phyloP scores from a whole-genome alignment of 345 rosid species.

The Brassica cretica region DNA sequence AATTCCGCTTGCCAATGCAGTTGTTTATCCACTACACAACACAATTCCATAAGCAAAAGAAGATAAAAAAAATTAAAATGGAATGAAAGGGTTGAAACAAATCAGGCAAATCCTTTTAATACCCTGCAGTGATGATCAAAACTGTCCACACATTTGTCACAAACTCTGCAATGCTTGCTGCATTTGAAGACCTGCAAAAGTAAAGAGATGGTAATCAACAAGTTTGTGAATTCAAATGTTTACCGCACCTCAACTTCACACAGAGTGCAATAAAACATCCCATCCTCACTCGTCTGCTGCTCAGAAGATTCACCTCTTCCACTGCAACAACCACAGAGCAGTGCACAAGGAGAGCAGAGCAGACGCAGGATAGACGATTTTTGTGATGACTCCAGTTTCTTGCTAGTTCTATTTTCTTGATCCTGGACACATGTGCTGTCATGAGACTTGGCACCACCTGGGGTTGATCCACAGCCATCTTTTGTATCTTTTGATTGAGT shows the following conservation, averaged over 20 bases:
- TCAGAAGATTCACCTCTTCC: conserved; percentile 62
- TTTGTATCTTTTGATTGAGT: conserved; percentile 50
- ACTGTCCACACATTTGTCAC: conserved; percentile 89
- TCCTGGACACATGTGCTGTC: conserved; percentile 51
- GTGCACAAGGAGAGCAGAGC: conserved; percentile 67
- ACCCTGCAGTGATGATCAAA: conserved; percentile 99
- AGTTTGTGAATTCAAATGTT: not conserved
- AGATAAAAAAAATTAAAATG: conserved; percentile 22
- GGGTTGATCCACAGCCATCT: conserved; percentile 60
- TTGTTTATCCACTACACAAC: conserved; percentile 91
- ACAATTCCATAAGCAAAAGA: conserved; percentile 30
- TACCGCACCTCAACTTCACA: not conserved
- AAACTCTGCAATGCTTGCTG: conserved; percentile 50
- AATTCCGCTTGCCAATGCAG: conserved; percentile 85
- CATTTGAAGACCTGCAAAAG: not conserved
- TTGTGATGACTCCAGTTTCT: conserved; percentile 44
- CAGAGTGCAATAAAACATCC: conserved; percentile 52
- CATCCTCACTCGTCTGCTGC: conserved; percentile 82
- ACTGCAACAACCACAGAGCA: conserved; percentile 54
- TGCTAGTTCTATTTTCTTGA: conserved; percentile 32
- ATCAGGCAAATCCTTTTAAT: not conserved
- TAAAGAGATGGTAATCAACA: too few relatives aligned
- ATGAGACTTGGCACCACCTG: conserved; percentile 56
- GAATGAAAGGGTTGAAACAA: not conserved
- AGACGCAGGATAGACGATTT: conserved; percentile 46